Conservation (phyloP, 257 asterid species). For the Solanum sejunctum region DNA sequence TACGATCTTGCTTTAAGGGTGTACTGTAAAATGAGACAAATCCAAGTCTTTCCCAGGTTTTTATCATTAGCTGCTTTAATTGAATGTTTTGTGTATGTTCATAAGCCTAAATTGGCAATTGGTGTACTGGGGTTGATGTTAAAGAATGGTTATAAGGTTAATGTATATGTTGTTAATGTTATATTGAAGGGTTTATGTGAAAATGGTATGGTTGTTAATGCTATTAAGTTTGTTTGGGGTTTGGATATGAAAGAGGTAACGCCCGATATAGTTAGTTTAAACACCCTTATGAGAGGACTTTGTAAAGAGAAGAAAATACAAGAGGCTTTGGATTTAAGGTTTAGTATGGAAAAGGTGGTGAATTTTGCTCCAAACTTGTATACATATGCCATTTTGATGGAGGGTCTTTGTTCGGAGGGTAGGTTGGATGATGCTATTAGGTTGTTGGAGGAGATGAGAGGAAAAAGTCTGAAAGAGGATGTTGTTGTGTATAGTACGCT, state of each 20-base stretch:
- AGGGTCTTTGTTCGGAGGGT: slow-evolving; percentile 34
- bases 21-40: slow-evolving; percentile 25
- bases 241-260: slow-evolving; percentile 22
- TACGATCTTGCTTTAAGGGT: slow-evolving; percentile 25
- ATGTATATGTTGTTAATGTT: slow-evolving; percentile 34
- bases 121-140: slow-evolving; percentile 38
- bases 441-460: slow-evolving; percentile 45
- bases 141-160: slow-evolving; percentile 37
- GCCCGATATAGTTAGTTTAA: slow-evolving; percentile 42
- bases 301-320: slow-evolving; percentile 38
- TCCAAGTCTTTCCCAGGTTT: slow-evolving; percentile 23
- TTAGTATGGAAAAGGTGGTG: slow-evolving; percentile 39
- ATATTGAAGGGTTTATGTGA: slow-evolving; percentile 45
- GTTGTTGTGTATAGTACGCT: slow-evolving; percentile 28
- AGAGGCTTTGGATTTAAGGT: slow-evolving; percentile 37
- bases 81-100: slow-evolving; percentile 37
- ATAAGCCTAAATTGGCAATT: slow-evolving; percentile 27
- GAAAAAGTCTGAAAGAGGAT: slow-evolving; percentile 35
- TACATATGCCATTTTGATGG: slow-evolving; percentile 37
- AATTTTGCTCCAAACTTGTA: slow-evolving; percentile 22
- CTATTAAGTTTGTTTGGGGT: slow-evolving; percentile 28
- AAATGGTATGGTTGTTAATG: slow-evolving; percentile 30
- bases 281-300: slow-evolving; percentile 51
- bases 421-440: slow-evolving; percentile 27
- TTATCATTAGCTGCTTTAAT: slow-evolving; percentile 37